Base-by-base conservation (phyloP, 2,329 filamentous ascomycete genomes). In the Zalaria sp. region DNA sequence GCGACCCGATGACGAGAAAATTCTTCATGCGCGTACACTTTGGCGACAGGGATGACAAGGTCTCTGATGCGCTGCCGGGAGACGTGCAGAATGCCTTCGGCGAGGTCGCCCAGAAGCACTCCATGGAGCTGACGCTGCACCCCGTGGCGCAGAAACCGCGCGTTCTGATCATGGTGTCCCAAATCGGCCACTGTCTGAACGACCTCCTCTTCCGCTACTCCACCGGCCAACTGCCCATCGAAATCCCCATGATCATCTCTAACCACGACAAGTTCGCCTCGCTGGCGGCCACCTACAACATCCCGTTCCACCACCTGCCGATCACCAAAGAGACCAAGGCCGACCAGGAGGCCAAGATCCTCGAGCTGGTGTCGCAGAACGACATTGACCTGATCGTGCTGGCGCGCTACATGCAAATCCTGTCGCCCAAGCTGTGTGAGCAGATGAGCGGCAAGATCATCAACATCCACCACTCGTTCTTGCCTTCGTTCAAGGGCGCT, bases 11-110 rank as follows among this genome's bases (percentile, higher is more conserved):
- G 25, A 82, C 79, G 18, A 67, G 82, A 57, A 80, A 73, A 44
- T 91, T 91, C 69, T 91, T 91, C 67, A 89, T 91, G 84, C 76
- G 84, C 57, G 82, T 89, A 52, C 83, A 88, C 61, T 89, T 89
- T 53, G 80, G 77, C 6, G 74, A 81, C 46, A 69, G 68, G 3
- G 49, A 59, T 4, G 59, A 68, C 32, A 62, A 67, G 5, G 59
- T 57, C 45, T 34, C 45, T 44, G 18, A 18, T 18, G 18, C 18
- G 18, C 69, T 63, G 46, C 73, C 67, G 38, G 67, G 67, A 18
- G 62, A 72, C 48, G 65, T 86, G 38, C 60, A 56, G 5, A 60
- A 57, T 43, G 70, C 74, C 5, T 79, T 89, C 52, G 62, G 67
- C 27, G 61, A 68, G 35, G 75, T 85, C 40, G 80, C 80, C 3